phyloP scores from a whole-genome alignment of 306 rosid species.

The Gillenia trifoliata region DNA sequence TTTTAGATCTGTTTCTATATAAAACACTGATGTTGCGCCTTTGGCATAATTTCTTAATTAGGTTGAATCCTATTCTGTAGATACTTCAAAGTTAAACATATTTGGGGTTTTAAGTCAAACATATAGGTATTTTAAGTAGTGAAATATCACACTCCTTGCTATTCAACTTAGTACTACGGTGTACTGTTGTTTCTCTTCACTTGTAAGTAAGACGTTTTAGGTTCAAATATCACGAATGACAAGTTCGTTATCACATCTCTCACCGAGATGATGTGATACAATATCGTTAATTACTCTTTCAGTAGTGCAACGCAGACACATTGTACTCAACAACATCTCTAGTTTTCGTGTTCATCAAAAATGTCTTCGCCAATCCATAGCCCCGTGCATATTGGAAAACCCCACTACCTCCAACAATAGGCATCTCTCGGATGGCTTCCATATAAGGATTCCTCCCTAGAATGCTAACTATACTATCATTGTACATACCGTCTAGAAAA shows the following conservation, averaged over 20 bases:
- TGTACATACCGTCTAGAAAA: slow-evolving; percentile 26
- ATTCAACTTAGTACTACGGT: background rate
- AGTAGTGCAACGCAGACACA: slow-evolving; percentile 23
- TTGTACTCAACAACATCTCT: slow-evolving; percentile 36
- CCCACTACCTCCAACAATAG: slow-evolving; percentile 38
- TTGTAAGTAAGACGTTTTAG: too few species aligned
- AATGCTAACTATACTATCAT: slow-evolving; percentile 31
- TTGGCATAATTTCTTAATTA: background rate
- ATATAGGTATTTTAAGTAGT: background rate
- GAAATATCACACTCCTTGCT: background rate
- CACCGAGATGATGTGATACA: background rate
- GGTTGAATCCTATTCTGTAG: background rate
- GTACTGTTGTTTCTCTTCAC: too few species aligned
- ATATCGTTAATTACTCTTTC: background rate
- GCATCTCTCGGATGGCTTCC: slow-evolving; percentile 28
- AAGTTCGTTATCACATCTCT: background rate
- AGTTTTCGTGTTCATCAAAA: background rate
- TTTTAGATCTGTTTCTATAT: slow-evolving; percentile 1
- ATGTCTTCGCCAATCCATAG: slow-evolving; percentile 28
- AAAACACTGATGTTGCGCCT: background rate
- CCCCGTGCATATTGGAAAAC: slow-evolving; percentile 33
- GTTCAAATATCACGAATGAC: too few species aligned
- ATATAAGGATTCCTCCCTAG: slow-evolving; percentile 28
- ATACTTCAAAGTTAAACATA: background rate
- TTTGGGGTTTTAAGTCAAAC: background rate